phyloP scores from a whole-genome alignment of 768 basidiomycete genomes.

The Leucogyrophana mollusca region DNA sequence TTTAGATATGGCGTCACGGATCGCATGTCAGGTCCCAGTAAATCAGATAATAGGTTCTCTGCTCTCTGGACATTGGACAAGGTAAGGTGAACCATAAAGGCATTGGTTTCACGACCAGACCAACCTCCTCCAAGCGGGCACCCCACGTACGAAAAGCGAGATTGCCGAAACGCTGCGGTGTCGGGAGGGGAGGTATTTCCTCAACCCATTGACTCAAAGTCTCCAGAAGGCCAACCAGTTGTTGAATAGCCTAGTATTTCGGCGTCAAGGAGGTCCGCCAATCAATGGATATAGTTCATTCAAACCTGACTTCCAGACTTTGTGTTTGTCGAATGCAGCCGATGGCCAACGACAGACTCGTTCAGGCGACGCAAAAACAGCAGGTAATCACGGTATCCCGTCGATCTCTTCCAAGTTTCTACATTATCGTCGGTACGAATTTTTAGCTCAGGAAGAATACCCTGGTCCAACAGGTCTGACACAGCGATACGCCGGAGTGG shows the following conservation, averaged over 20 bases:
- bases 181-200: conserved; percentile 70
- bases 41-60: conserved; percentile 44
- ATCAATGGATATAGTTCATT: neutral
- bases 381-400: conserved; percentile 71
- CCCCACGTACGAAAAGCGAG: conserved; percentile 89
- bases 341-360: conserved; percentile 70
- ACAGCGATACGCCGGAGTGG: conserved; percentile 31
- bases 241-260: conserved; percentile 42
- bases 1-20: conserved; percentile 60
- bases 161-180: conserved; percentile 89
- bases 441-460: conserved; percentile 41
- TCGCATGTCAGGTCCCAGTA: conserved; percentile 47
- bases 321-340: conserved; percentile 42
- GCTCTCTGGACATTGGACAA: conserved; percentile 41
- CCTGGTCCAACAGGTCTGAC: conserved; percentile 14
- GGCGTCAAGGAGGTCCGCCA: neutral
- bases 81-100: conserved; percentile 5
- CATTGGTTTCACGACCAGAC: conserved; percentile 4
- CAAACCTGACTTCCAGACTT: conserved; percentile 22
- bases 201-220: conserved; percentile 73
- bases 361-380: conserved; percentile 75
- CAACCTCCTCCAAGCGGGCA: conserved; percentile 70
- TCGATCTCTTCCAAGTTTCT: conserved; percentile 65
- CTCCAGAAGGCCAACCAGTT: conserved; percentile 57
- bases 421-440: conserved; percentile 78